These are phyloP conservation scores for Russula olivacea DNA, from an alignment of 768 basidiomycete genomes.

Conservation along the genomic window DNA sequence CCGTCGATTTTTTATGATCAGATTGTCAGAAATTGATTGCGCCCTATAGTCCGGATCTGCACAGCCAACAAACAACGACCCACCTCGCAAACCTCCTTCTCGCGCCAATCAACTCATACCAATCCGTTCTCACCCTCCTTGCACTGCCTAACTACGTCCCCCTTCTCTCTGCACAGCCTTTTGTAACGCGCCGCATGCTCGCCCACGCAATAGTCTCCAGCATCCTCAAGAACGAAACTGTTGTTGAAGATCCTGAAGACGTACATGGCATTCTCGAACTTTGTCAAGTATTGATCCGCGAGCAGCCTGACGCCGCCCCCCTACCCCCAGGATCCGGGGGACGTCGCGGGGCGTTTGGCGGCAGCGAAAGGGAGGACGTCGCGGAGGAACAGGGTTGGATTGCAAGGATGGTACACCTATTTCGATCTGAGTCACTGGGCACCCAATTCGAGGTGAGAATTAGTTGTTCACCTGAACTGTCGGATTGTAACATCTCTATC, in stretches of 20 bases:
- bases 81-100: slow-evolving; percentile 90
- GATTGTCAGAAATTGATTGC: slow-evolving; percentile 3
- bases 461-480: not conserved
- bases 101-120: slow-evolving; percentile 93
- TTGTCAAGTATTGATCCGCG: slow-evolving; percentile 87
- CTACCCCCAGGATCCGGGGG: slow-evolving; percentile 39
- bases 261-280: slow-evolving; percentile 90
- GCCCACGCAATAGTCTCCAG: slow-evolving; percentile 93
- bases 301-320: slow-evolving; percentile 55
- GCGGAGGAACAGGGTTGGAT: slow-evolving; percentile 99
- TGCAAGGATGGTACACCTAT: slow-evolving; percentile 95
- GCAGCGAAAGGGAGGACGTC: slow-evolving; percentile 78
- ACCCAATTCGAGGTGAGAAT: slow-evolving; percentile 79
- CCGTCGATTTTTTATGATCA: not conserved
- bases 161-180: slow-evolving; percentile 79
- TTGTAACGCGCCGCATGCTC: slow-evolving; percentile 84
- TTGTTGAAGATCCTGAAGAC: slow-evolving; percentile 90
- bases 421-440: slow-evolving; percentile 79
- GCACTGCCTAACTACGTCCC: slow-evolving; percentile 88
- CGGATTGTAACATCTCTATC: slow-evolving; percentile 2
- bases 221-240: slow-evolving; percentile 93
- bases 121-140: slow-evolving; percentile 94
- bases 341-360: slow-evolving; percentile 50
- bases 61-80: slow-evolving; percentile 77
- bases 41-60: slow-evolving; percentile 68